These are phyloP conservation scores for Paraphaeosphaeria minitans DNA, from an alignment of 2,329 filamentous ascomycete genomes.

Conservation along the genomic window DNA sequence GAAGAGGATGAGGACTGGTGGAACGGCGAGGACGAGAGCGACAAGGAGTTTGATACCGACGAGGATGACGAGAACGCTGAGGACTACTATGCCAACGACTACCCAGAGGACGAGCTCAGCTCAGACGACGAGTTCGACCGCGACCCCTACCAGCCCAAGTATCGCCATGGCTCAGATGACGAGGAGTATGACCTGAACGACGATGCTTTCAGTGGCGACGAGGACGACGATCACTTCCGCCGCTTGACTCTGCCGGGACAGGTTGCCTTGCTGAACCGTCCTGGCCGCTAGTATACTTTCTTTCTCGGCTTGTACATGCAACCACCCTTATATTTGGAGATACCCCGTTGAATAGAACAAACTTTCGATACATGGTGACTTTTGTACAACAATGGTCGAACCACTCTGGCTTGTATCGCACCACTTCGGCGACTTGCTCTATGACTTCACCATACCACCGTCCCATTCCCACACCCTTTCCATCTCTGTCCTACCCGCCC, in stretches of 20 bases:
- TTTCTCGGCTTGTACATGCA: not conserved
- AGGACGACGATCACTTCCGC: slow-evolving; percentile 36
- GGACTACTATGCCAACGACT: slow-evolving; percentile 79
- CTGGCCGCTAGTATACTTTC: slow-evolving; percentile 16
- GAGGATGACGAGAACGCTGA: slow-evolving; percentile 72
- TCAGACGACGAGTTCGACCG: slow-evolving; percentile 69
- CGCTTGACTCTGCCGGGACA: slow-evolving; percentile 30
- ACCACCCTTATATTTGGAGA: not conserved
- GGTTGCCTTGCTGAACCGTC: slow-evolving; percentile 31
- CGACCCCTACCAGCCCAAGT: slow-evolving; percentile 48
- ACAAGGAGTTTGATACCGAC: slow-evolving; percentile 62
- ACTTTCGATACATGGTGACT: not conserved
- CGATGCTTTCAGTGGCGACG: slow-evolving; percentile 32
- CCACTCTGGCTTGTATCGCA: too few species aligned
- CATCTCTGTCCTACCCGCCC: not conserved
- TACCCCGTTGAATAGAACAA: not conserved
- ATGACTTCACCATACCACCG: not conserved
- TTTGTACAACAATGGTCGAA: not conserved
- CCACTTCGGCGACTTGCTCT: too few species aligned
- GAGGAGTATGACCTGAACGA: slow-evolving; percentile 43
- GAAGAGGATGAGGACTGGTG: slow-evolving; percentile 61
- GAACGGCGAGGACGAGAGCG: slow-evolving; percentile 61
- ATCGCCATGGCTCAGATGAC: slow-evolving; percentile 47
- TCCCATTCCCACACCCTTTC: not conserved
- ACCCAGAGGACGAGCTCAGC: slow-evolving; percentile 78